These are phyloP conservation scores for Tuber aestivum DNA, from an alignment of 495 filamentous ascomycete species.

Conservation along the genomic window DNA sequence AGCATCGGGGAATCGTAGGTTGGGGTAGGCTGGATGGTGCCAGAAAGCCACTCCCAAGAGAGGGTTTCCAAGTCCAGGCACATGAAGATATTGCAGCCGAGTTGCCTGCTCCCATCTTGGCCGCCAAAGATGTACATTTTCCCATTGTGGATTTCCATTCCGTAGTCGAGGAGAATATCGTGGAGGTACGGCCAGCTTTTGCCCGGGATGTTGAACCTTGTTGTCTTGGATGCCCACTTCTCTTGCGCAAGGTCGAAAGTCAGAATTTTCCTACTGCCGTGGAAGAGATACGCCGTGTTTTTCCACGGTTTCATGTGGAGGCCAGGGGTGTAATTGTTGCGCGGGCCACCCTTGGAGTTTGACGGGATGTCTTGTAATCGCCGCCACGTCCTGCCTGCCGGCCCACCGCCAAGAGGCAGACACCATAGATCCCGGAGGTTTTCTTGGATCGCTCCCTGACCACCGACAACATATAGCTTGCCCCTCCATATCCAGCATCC, in stretches of 20 bases:
- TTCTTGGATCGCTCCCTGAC: constrained; percentile 24
- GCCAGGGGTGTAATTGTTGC: constrained; percentile 23
- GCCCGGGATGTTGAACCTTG: constrained; percentile 5
- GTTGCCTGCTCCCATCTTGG: constrained; percentile 30
- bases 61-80: constrained; percentile 20
- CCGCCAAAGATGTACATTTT: constrained; percentile 34
- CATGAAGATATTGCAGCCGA: constrained; percentile 35
- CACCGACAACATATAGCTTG: constrained; percentile 24
- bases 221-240: constrained; percentile 18
- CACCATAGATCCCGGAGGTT: constrained; percentile 31
- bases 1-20: constrained; percentile 31
- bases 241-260: constrained; percentile 24
- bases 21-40: constrained; percentile 24
- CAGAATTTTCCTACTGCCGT: constrained; percentile 24
- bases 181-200: constrained; percentile 30
- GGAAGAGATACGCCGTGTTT: constrained; percentile 31
- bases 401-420: constrained; percentile 10
- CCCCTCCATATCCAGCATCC: constrained; percentile 33
- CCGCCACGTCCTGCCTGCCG: constrained; percentile 16
- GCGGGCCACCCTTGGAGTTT: constrained; percentile 18
- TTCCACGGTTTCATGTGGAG: constrained; percentile 29
- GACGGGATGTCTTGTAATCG: constrained; percentile 30
- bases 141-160: constrained; percentile 29
- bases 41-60: constrained; percentile 31
- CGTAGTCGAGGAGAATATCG: constrained; percentile 23